Evolutionary conservation across 2,329 filamentous ascomycete genomes (phyloP).

Genomic region (Colletotrichum cuscutae): DNA sequence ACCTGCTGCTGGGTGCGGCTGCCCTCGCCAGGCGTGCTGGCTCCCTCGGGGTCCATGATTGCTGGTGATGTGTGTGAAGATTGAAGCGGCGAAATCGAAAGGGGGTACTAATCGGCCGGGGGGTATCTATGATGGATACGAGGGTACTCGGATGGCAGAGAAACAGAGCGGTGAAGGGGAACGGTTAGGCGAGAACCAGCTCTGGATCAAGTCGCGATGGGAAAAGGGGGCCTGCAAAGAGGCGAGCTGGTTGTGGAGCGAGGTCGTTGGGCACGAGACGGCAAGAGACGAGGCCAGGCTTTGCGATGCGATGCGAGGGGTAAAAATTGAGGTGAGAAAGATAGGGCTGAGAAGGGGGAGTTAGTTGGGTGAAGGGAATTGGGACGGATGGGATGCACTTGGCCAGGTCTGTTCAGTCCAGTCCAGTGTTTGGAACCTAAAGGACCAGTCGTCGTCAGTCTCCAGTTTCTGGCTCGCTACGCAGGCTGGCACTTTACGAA

Average conservation of each 20-base stretch:
- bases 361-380: constrained; percentile 35
- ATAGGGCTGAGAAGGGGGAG: constrained; percentile 42
- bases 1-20: constrained; percentile 70
- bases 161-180: constrained; percentile 33
- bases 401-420: constrained; percentile 29
- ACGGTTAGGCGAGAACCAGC: constrained; percentile 26
- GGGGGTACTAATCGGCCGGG: constrained; percentile 14
- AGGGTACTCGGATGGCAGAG: neutral
- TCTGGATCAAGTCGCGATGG: constrained; percentile 29
- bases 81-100: constrained; percentile 9
- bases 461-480: constrained; percentile 14
- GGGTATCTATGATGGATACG: constrained; percentile 28
- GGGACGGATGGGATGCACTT: constrained; percentile 33
- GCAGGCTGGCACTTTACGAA: neutral
- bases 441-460: constrained; percentile 1
- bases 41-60: constrained; percentile 61
- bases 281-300: constrained; percentile 18
- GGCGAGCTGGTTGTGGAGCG: constrained; percentile 24
- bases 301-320: constrained; percentile 30
- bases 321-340: constrained; percentile 37
- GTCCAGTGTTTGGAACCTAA: neutral
- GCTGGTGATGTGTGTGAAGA: neutral
- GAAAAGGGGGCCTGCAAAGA: constrained; percentile 20
- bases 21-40: constrained; percentile 50
- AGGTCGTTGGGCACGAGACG: constrained; percentile 34